Evolutionary conservation across 225 moss, liverwort and hornwort species (phyloP).

Genomic region (Rhytidiadelphus loreus): DNA sequence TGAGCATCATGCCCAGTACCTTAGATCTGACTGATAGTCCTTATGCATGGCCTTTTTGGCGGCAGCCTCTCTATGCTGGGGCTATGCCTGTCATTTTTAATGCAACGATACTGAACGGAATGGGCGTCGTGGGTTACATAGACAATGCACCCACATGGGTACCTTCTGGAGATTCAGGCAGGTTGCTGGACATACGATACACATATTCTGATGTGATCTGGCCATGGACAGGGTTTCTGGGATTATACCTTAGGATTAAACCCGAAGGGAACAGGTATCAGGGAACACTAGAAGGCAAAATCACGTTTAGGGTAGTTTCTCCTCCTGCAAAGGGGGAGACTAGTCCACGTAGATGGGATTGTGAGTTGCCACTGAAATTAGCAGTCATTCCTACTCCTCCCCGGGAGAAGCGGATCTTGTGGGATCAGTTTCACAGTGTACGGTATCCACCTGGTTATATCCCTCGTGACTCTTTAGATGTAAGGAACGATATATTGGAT

Average conservation of each 20-base stretch:
- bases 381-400: constrained; percentile 80
- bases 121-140: constrained; percentile 86
- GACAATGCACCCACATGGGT: constrained; percentile 60
- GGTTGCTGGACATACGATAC: constrained; percentile 57
- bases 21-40: constrained; percentile 85
- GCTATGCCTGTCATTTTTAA: constrained; percentile 91
- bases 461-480: constrained; percentile 86
- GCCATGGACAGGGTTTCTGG: constrained; percentile 96
- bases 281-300: constrained; percentile 72
- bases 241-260: constrained; percentile 73
- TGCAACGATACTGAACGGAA: constrained; percentile 85
- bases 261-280: constrained; percentile 60
- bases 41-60: constrained; percentile 91
- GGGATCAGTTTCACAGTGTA: constrained; percentile 94
- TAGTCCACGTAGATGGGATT: constrained; percentile 49
- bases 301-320: constrained; percentile 72
- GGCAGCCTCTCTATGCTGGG: constrained; percentile 81
- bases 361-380: constrained; percentile 64
- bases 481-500: constrained; percentile 84
- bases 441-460: constrained; percentile 89
- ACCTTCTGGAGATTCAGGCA: constrained; percentile 44
- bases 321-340: constrained; percentile 66
- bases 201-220: constrained; percentile 87
- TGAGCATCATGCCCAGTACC: constrained; percentile 62
- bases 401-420: constrained; percentile 74